Percentiles rank a stretch among this genome's conserved stretches.
phyloP scores from a whole-genome alignment of 2,329 filamentous ascomycete species.

The Elsinoe perseae region DNA sequence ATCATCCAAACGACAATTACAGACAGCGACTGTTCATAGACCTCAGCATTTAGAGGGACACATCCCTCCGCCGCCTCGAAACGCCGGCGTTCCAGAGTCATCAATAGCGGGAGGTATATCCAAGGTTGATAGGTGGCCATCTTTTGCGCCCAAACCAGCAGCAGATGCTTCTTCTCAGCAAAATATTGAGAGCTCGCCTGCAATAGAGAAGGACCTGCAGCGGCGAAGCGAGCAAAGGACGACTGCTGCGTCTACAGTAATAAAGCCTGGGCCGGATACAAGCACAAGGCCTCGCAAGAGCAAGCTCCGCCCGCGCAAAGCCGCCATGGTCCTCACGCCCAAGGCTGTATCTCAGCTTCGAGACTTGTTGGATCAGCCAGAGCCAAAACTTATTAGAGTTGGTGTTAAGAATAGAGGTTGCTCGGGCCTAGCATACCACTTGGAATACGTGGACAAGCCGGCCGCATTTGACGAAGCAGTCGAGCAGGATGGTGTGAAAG shows the following conservation, averaged over 20 bases:
- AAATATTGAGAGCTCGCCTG: constrained; percentile 50
- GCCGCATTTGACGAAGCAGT: constrained; percentile 84
- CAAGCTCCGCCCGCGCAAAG: constrained; percentile 75
- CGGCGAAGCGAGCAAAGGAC: constrained; percentile 27
- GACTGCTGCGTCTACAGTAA: constrained; percentile 21
- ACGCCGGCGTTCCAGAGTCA: constrained; percentile 50
- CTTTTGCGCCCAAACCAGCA: constrained; percentile 19
- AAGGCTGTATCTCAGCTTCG: constrained; percentile 72
- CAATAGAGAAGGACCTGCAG: constrained; percentile 55
- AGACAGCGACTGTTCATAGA: constrained; percentile 58
- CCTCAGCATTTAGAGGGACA: constrained; percentile 51
- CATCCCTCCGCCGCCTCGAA: constrained; percentile 52
- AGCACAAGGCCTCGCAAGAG: constrained; percentile 49
- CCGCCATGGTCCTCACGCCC: constrained; percentile 78
- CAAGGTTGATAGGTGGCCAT: constrained; percentile 41
- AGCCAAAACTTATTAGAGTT: constrained; percentile 87
- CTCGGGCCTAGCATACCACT: constrained; percentile 83
- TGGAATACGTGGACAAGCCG: constrained; percentile 91
- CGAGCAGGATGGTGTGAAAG: constrained; percentile 91
- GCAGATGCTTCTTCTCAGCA: constrained; percentile 24
- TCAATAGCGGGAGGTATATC: constrained; percentile 51
- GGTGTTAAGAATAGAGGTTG: constrained; percentile 92
- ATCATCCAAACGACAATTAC: constrained; percentile 54
- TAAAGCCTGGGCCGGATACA: constrained; percentile 32
- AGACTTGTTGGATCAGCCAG: constrained; percentile 69